phyloP scores from a whole-genome alignment of 345 rosid genomes.

The Rhodamnia rubescens region DNA sequence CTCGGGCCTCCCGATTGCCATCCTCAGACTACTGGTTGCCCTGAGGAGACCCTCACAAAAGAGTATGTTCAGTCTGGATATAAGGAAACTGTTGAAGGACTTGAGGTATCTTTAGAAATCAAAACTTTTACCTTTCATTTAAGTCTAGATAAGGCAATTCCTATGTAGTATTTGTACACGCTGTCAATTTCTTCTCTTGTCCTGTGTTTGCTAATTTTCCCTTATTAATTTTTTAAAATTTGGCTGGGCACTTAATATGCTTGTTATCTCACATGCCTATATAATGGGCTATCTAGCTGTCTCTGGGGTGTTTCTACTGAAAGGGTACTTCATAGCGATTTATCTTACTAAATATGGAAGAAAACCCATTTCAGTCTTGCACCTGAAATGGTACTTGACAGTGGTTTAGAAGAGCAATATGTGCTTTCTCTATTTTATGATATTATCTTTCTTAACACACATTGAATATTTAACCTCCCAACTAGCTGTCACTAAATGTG shows the following conservation, averaged over 20 bases:
- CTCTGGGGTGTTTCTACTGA: neutral
- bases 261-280: neutral
- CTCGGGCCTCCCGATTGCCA: constrained; percentile 96
- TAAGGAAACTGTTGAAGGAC: constrained; percentile 90
- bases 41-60: constrained; percentile 81
- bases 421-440: neutral
- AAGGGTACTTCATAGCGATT: neutral
- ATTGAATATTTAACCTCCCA: neutral
- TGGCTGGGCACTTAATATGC: neutral
- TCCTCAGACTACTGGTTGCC: constrained; percentile 79
- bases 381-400: neutral
- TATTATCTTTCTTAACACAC: neutral
- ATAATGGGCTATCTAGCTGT: neutral
- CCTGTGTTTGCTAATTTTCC: neutral
- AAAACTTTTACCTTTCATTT: neutral
- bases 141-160: neutral
- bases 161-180: neutral
- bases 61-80: constrained; percentile 80
- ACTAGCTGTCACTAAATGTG: neutral
- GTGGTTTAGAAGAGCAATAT: neutral
- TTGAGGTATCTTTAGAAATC: constrained; percentile 57
- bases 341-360: neutral
- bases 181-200: neutral
- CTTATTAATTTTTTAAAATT: neutral
- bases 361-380: neutral